These are phyloP conservation scores for Incumbomyces delicatus DNA, from an alignment of 2,329 filamentous ascomycete species.

Conservation along the genomic window DNA sequence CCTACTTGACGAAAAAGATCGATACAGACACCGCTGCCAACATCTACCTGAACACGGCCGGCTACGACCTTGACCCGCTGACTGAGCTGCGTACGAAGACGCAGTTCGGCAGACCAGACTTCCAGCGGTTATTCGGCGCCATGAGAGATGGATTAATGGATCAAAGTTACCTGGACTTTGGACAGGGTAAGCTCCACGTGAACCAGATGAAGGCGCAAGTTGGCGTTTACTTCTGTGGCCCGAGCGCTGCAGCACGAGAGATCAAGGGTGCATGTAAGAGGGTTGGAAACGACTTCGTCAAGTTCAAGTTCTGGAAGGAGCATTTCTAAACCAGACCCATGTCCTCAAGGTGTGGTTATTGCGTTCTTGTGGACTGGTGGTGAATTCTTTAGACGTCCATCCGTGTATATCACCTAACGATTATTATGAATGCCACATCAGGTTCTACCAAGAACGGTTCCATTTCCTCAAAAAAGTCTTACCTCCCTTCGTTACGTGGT, in stretches of 20 bases:
- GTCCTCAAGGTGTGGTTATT: background rate
- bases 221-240: conserved; percentile 96
- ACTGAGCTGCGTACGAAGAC: conserved; percentile 85
- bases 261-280: conserved; percentile 73
- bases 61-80: conserved; percentile 75
- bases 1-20: conserved; percentile 87
- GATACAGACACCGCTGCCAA: conserved; percentile 91
- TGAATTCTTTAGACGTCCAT: background rate
- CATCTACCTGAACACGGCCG: conserved; percentile 92
- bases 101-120: conserved; percentile 92
- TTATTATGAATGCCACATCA: background rate
- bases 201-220: conserved; percentile 47
- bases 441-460: no score
- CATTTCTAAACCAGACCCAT: conserved; percentile 42
- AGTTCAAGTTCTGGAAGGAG: conserved; percentile 99
- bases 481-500: no score
- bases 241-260: conserved; percentile 66
- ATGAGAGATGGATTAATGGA: conserved; percentile 86
- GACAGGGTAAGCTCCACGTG: conserved; percentile 66
- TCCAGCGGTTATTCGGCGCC: conserved; percentile 63
- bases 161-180: conserved; percentile 71
- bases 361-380: no score
- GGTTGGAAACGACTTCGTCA: conserved; percentile 66
- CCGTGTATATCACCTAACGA: conserved; percentile 3
- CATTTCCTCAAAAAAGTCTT: no score